phyloP scores from a whole-genome alignment of 1,284 basidiomycete species.

The Jaminaea rosea region DNA sequence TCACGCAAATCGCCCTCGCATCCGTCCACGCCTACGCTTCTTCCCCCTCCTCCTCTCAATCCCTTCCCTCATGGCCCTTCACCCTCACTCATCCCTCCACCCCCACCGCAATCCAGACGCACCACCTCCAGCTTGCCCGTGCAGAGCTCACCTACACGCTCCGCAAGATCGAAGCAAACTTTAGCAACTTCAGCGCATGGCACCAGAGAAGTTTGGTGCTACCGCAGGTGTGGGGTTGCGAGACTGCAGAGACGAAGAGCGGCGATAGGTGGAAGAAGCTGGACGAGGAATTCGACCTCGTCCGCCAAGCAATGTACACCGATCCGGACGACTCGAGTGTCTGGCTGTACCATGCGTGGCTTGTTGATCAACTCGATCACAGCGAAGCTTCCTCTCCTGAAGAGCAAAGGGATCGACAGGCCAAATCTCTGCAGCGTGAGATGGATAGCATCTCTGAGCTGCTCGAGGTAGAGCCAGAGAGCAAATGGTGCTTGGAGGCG shows the following conservation, averaged over 20 bases:
- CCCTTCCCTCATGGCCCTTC: conserved; percentile 5
- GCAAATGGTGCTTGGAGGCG: conserved; percentile 56
- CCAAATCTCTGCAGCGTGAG: conserved; percentile 62
- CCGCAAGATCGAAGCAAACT: conserved; percentile 83
- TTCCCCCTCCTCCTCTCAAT: background rate
- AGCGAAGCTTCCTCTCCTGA: background rate
- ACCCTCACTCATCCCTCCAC: conserved; percentile 2
- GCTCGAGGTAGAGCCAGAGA: conserved; percentile 80
- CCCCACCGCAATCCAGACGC: background rate
- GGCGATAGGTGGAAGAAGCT: conserved; percentile 61
- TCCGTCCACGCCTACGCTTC: conserved; percentile 9
- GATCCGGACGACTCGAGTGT: conserved; percentile 92
- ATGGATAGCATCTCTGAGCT: conserved; percentile 73
- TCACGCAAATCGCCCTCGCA: conserved; percentile 22
- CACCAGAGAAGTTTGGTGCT: conserved; percentile 86
- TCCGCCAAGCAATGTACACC: conserved; percentile 89
- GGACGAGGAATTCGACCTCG: conserved; percentile 69
- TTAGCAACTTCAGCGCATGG: conserved; percentile 98
- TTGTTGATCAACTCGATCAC: conserved; percentile 57
- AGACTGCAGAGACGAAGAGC: conserved; percentile 45
- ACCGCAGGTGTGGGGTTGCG: conserved; percentile 57
- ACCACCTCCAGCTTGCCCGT: conserved; percentile 17
- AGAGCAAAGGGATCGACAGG: conserved; percentile 2
- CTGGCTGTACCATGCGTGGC: conserved; percentile 97
- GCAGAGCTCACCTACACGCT: conserved; percentile 54